Evolutionary conservation across 371 early-diverging fungal genomes (phyloP), one percentile per base, ranked within the genome.

Genomic region (Blakeslea trispora): DNA sequence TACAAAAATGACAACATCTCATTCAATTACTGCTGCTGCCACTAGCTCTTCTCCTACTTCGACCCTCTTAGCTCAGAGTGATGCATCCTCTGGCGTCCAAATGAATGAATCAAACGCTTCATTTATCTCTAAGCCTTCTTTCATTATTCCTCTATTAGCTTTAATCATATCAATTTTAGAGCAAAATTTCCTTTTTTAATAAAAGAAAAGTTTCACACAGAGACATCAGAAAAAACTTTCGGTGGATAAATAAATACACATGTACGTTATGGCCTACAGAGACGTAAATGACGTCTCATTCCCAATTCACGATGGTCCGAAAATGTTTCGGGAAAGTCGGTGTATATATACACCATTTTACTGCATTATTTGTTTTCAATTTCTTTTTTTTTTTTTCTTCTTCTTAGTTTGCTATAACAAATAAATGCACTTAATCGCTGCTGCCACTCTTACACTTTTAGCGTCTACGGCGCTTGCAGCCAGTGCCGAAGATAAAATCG

Each of bases 381-480:
- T 47, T 53, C 28, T 53, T 53, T 59, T 31, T 59, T 49, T 43
- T 39, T 47, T 47, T 52, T 40, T 31, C 53, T 49, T 43, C 24
- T 47, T 47, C 46, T 40, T 52, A 15, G 40, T 28, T 21, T 32
- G 37, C 11, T 48, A 61, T 34, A 54, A 45, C 23, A 40, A 41
- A 17, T 17, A 55, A 41, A 63, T 63, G 53, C 34, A 63, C 28
- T 7, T 28, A 37, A 44, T 57, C 14, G 45, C 51, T 31, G 28
- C 28, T 18, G 39, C 34, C 19, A 17, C 51, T 18, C 31, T 24
- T 23, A 21, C 45, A 2, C 22, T 15, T 23, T 45, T 14, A 5
- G 21, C 45, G 13, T 21, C 14, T 23, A 37, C 39, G 0, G 19
- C 46, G 23, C 39, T 42, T 19, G 47, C 35, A 15, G 53, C 32